Percentiles rank a stretch among this genome's conserved stretches.
Conservation (phyloP, 345 rosid genomes). For the Eucalyptus melliodora region DNA sequence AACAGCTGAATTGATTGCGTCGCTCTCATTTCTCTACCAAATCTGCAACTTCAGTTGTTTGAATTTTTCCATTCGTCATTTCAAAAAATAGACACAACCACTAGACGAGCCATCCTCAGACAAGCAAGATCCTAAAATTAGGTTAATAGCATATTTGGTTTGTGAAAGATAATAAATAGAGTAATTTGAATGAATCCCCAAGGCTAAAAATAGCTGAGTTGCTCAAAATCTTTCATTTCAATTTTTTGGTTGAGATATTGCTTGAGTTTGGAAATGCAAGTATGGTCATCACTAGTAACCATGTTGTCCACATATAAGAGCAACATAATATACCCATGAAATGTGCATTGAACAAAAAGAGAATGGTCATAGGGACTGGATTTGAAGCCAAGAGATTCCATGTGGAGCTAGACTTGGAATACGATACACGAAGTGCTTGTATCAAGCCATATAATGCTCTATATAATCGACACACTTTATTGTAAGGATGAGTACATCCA, state of each 20-base stretch:
- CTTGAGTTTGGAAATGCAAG: background rate
- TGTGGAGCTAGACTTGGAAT: background rate
- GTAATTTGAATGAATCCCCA: background rate
- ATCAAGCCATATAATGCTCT: background rate
- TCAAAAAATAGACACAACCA: background rate
- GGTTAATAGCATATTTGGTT: background rate
- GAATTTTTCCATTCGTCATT: background rate
- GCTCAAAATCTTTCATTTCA: background rate
- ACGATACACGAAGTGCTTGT: fast-evolving
- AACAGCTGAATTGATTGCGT: fast-evolving
- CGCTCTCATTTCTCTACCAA: background rate
- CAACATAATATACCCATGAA: background rate
- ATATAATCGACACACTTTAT: background rate
- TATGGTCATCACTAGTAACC: background rate
- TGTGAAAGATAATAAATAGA: background rate
- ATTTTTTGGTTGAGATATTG: background rate
- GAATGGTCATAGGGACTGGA: background rate
- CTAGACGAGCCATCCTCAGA: fast-evolving
- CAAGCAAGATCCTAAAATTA: background rate
- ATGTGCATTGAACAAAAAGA: background rate
- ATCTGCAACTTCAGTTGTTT: background rate
- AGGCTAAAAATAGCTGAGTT: fast-evolving
- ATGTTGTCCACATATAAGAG: background rate
- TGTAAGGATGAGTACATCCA: background rate
- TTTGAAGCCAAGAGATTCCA: background rate